Percentiles rank a stretch among this genome's conserved stretches.
Conservation (phyloP, 169 alveolate species). For the Eimeria mitis region DNA sequence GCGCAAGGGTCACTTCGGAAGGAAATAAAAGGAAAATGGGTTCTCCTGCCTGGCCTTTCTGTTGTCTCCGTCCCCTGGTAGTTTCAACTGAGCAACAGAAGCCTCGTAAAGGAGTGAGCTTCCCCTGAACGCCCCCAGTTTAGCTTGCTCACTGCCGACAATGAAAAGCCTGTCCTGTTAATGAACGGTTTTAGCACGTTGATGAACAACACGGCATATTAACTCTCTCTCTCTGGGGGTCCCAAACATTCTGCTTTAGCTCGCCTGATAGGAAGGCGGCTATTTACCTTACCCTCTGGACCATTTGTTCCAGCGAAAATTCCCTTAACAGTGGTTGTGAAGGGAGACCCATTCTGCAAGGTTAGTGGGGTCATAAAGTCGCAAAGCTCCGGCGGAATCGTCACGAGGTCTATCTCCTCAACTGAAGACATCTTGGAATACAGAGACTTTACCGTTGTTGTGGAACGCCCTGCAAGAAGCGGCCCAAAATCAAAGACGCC, state of each 20-base stretch:
- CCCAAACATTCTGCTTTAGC: background rate
- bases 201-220: background rate
- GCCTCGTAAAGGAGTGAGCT: background rate
- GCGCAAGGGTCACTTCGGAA: slow-evolving; percentile 88
- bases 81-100: slow-evolving; percentile 56
- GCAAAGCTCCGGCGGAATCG: slow-evolving; percentile 61
- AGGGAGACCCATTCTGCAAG: slow-evolving; percentile 54
- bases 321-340: slow-evolving; percentile 51
- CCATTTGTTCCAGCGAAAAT: slow-evolving; percentile 17
- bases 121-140: background rate
- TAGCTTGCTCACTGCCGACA: background rate
- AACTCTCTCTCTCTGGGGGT: too few species aligned
- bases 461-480: slow-evolving; percentile 93
- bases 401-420: slow-evolving; percentile 29
- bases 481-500: slow-evolving; percentile 96
- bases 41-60: slow-evolving; percentile 23
- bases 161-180: background rate
- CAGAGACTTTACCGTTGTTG: slow-evolving; percentile 83
- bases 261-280: background rate
- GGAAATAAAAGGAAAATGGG: slow-evolving; percentile 91
- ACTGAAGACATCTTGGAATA: slow-evolving; percentile 21
- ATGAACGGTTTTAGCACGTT: background rate
- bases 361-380: slow-evolving; percentile 18
- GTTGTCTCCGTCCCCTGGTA: slow-evolving; percentile 13
- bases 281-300: slow-evolving; percentile 27